Conservation (phyloP, 345 rosid genomes). For the Excoecaria cochinchinensis region DNA sequence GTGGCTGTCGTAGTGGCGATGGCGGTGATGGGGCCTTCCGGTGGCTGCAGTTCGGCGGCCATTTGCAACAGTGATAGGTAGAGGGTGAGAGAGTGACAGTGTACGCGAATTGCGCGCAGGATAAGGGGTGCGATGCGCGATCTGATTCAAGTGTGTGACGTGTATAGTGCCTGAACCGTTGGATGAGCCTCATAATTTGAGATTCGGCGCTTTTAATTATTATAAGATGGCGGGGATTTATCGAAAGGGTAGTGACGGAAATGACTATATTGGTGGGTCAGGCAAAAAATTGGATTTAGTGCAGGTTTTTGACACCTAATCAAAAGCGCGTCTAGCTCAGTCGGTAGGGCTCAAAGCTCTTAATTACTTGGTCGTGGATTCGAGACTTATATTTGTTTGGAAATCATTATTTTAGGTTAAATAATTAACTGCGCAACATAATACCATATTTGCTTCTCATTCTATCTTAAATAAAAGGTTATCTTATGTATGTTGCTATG, state of each 20-base stretch:
- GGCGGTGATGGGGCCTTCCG: slow-evolving; percentile 28
- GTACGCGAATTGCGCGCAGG: slow-evolving; percentile 20
- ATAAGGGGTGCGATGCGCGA: slow-evolving; percentile 15
- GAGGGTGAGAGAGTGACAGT: not conserved
- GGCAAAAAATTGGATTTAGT: too few relatives aligned
- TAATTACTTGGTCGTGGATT: too few relatives aligned
- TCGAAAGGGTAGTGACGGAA: not conserved
- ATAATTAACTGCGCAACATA: too few relatives aligned
- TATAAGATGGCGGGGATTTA: slow-evolving; percentile 1
- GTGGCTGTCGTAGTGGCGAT: not conserved
- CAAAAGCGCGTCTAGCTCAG: too few relatives aligned
- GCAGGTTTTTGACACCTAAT: too few relatives aligned
- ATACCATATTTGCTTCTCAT: too few relatives aligned
- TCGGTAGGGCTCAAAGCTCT: too few relatives aligned
- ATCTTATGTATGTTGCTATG: too few relatives aligned
- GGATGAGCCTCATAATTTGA: not conserved
- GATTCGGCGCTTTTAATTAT: not conserved
- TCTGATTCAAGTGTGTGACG: slow-evolving; percentile 11
- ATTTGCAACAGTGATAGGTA: slow-evolving; percentile 9
- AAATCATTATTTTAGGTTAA: too few relatives aligned
- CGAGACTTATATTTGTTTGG: too few relatives aligned
- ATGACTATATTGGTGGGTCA: not conserved
- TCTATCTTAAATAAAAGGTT: too few relatives aligned
- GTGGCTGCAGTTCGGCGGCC: slow-evolving; percentile 46
- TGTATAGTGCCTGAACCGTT: slow-evolving; percentile 2